These are phyloP conservation scores for Epithele typhae DNA, from an alignment of 768 basidiomycete species.

Conservation along the genomic window DNA sequence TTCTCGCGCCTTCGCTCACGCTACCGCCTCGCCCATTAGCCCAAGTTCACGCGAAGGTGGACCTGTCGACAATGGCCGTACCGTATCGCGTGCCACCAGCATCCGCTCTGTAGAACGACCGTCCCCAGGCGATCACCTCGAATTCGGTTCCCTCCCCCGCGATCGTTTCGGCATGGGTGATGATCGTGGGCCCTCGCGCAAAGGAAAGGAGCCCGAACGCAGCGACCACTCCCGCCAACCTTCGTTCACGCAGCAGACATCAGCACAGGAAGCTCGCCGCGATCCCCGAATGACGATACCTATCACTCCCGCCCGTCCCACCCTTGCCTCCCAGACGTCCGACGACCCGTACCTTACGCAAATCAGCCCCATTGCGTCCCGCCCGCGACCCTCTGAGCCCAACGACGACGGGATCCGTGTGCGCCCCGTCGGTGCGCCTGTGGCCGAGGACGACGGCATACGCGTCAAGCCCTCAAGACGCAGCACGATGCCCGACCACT, in stretches of 20 bases:
- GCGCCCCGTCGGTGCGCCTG: too few species aligned
- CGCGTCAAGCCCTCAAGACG: constrained; percentile 12
- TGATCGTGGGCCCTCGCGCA: constrained; percentile 7
- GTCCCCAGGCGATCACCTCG: constrained; percentile 5
- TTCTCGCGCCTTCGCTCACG: constrained; percentile 39
- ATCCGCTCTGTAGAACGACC: constrained; percentile 11
- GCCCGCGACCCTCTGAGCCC: too few species aligned
- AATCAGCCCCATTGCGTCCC: constrained; percentile 1
- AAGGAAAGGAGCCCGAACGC: constrained; percentile 12
- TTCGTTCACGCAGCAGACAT: neutral
- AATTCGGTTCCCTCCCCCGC: constrained; percentile 5
- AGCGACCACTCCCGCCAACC: constrained; percentile 3
- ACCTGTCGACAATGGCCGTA: constrained; percentile 49
- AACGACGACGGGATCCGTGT: too few species aligned
- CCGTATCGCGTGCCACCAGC: constrained; percentile 18
- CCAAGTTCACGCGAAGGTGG: constrained; percentile 6
- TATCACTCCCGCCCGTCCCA: constrained; percentile 8
- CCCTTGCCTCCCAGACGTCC: constrained; percentile 2
- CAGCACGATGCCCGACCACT: constrained; percentile 5
- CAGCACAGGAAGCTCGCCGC: constrained; percentile 9
- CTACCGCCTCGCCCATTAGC: constrained; percentile 19
- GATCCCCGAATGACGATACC: constrained; percentile 10
- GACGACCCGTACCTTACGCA: constrained; percentile 11
- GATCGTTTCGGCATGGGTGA: constrained; percentile 9
- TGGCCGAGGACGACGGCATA: constrained; percentile 11